Percentiles rank a stretch among this genome's conserved stretches.
Conservation (phyloP, 2,329 filamentous ascomycete species). For the Phialemonium atrogriseum region DNA sequence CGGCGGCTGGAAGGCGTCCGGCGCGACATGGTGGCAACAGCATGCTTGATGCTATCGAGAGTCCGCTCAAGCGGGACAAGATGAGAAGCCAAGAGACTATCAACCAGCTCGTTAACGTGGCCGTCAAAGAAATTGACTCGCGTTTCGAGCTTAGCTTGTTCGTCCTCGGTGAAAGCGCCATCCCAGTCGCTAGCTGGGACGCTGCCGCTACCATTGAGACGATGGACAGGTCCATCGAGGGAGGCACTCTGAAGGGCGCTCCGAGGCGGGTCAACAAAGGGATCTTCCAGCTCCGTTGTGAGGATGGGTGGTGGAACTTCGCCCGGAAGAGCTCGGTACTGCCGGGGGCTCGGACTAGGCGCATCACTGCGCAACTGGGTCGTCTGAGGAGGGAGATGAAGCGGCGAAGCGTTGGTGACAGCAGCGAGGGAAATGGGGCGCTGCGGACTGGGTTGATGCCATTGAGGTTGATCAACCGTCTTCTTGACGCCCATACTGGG, state of each 20-base stretch:
- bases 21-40: constrained; percentile 49
- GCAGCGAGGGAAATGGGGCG: constrained; percentile 27
- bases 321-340: constrained; percentile 38
- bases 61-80: constrained; percentile 74
- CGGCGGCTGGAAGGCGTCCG: constrained; percentile 47
- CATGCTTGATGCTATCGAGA: constrained; percentile 67
- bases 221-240: constrained; percentile 49
- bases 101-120: constrained; percentile 81
- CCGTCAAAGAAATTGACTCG: constrained; percentile 85
- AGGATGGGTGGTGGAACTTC: constrained; percentile 36
- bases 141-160: constrained; percentile 74
- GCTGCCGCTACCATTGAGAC: constrained; percentile 54
- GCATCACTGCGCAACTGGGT: constrained; percentile 53
- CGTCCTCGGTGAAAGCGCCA: constrained; percentile 70
- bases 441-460: constrained; percentile 35
- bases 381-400: constrained; percentile 43
- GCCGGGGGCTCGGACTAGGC: constrained; percentile 63
- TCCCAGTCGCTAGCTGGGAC: constrained; percentile 86
- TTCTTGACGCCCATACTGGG: constrained; percentile 69
- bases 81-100: constrained; percentile 64
- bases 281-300: constrained; percentile 53
- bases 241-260: constrained; percentile 40
- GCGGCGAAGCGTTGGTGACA: constrained; percentile 38
- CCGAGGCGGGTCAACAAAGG: constrained; percentile 45
- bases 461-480: constrained; percentile 35